A percentile compares a stretch with the other conserved stretches of the same genome.
These are phyloP conservation scores for Fusarium sp. DNA, from an alignment of 2,329 filamentous ascomycete genomes.

Conservation along the genomic window DNA sequence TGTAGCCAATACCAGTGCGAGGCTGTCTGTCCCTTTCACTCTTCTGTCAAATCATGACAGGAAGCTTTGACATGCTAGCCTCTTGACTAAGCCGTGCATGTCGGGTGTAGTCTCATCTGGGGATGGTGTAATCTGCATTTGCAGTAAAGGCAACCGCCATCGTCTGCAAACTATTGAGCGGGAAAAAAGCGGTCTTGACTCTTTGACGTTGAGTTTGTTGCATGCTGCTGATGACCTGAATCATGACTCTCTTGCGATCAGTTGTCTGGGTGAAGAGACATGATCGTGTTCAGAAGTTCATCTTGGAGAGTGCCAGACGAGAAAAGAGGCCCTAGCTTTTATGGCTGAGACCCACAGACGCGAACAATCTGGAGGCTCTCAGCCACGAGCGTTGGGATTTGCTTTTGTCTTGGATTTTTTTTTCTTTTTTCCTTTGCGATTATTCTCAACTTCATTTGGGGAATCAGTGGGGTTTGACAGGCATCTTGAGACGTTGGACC, in stretches of 20 bases:
- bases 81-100: constrained; percentile 27
- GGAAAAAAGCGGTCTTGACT: constrained; percentile 28
- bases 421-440: too few relatives aligned
- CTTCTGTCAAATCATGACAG: constrained; percentile 23
- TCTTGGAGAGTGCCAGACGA: constrained; percentile 22
- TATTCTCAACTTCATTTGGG: not conserved
- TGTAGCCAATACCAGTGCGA: constrained; percentile 18
- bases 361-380: constrained; percentile 24
- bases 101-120: constrained; percentile 30
- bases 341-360: constrained; percentile 14
- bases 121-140: constrained; percentile 28
- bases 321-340: not conserved
- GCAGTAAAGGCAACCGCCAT: constrained; percentile 35
- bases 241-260: constrained; percentile 8
- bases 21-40: constrained; percentile 1
- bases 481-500: constrained; percentile 40
- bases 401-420: constrained; percentile 12
- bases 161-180: constrained; percentile 23
- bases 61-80: constrained; percentile 29
- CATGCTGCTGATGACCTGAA: constrained; percentile 4
- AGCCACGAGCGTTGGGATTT: constrained; percentile 39
- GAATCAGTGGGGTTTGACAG: not conserved
- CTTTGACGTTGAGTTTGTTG: not conserved
- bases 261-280: constrained; percentile 5
- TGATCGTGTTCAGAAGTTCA: constrained; percentile 27